Conservation (phyloP, 371 early-diverging fungal species). For the Catenaria anguillulae region DNA sequence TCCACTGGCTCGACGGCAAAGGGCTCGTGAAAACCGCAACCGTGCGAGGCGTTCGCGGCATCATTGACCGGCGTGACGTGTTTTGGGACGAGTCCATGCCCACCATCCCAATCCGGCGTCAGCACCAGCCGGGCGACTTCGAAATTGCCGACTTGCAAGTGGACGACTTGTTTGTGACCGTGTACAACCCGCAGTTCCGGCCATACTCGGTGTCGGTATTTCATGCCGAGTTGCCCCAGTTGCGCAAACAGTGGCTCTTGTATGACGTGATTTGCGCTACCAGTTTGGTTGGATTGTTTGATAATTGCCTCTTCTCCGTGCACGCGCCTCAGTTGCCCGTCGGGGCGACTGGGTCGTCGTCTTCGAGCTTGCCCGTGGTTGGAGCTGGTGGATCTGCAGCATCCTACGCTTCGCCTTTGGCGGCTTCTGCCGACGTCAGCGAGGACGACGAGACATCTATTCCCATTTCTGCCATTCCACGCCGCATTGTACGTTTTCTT, state of each 20-base stretch:
- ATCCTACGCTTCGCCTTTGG: no score
- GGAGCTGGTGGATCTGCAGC: no score
- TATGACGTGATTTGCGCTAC: conserved; percentile 82
- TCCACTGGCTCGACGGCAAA: conserved; percentile 82
- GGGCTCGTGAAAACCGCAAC: conserved; percentile 70
- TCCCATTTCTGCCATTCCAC: no score
- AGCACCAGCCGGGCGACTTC: conserved; percentile 65
- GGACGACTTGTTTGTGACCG: conserved; percentile 58
- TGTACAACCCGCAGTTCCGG: conserved; percentile 68
- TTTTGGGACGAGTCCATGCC: conserved; percentile 52
- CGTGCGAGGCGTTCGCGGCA: conserved; percentile 76
- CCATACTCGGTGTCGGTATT: conserved; percentile 80
- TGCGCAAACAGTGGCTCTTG: conserved; percentile 82
- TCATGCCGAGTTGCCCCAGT: conserved; percentile 57
- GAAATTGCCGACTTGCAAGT: conserved; percentile 61
- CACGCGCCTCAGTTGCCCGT: conserved; percentile 67
- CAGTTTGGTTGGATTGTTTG: conserved; percentile 80
- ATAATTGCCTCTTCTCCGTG: conserved; percentile 82
- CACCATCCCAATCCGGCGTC: conserved; percentile 34
- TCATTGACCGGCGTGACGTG: conserved; percentile 72
- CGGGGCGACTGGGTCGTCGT: no score
- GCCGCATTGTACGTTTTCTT: no score
- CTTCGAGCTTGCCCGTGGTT: no score
- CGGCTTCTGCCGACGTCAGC: not conserved
- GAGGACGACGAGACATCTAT: not conserved